Base-by-base conservation (phyloP, 768 basidiomycete genomes). In the Suillus subalutaceus region DNA sequence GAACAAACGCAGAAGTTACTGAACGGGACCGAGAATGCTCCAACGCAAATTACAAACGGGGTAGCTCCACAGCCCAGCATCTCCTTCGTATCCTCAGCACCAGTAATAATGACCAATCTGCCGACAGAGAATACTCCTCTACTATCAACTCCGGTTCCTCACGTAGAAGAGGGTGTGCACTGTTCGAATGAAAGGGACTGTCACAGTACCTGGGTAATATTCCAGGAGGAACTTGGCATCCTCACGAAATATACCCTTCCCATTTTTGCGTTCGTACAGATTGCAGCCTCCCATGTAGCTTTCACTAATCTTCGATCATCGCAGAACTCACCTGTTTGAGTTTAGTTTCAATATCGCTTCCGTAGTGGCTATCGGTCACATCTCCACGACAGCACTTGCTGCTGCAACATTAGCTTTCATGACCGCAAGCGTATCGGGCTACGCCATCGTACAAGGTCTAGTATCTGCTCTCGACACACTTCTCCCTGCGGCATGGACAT, bases 401-500 rank as follows among this genome's bases (percentile, higher is more conserved):
- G 94, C 93, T 0, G 87, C 91, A 32, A 90, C 86, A 23, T 78
- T 92, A 13, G 90, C 86, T 2, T 88, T 86, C 13, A 91, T 92
- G 89, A 90, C 90, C 0, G 88, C 88, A 23, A 86, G 84, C 62
- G 88, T 90, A 13, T 75, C 76, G 1, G 76, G 76, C 37, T 75
- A 81, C 57, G 91, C 89, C 68, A 89, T 97, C 63, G 80, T 96
- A 7, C 90, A 91, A 69, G 94, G 94, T 23, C 87, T 97, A 63
- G 81, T 87, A 9, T 92, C 91, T 59, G 89, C 94, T 0, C 86
- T 99, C 23, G 97, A 99, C 75, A 96, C 96, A 0, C 85, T 99
- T 71, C 87, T 98, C 10, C 97, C 97, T 1, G 88, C 93, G 46
- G 96, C 97, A 18, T 99, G 93, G 96, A 96, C 97, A 0, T 95